Conservation (phyloP, 1,284 basidiomycete genomes). For the Rhodofomes roseus region DNA sequence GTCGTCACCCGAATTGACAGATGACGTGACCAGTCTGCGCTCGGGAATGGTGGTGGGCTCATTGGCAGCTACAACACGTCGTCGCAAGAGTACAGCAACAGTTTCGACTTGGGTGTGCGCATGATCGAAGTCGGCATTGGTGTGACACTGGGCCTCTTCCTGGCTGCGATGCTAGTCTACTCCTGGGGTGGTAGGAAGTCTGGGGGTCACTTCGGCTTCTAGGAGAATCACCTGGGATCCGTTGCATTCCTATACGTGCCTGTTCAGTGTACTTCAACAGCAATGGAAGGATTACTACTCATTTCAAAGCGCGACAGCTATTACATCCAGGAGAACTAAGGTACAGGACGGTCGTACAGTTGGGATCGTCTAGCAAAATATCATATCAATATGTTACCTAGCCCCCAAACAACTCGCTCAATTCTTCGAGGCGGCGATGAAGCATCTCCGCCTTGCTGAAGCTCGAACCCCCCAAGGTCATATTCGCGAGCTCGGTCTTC, state of each 20-base stretch:
- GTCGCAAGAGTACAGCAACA: constrained; percentile 64
- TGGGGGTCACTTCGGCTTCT: constrained; percentile 76
- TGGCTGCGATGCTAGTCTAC: constrained; percentile 77
- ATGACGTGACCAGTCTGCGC: constrained; percentile 57
- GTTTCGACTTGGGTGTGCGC: constrained; percentile 64
- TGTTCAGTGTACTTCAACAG: neutral
- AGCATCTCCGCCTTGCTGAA: constrained; percentile 82
- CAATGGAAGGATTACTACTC: neutral
- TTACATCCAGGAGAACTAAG: constrained; percentile 1
- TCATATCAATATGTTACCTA: constrained; percentile 24
- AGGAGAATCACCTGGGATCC: constrained; percentile 11
- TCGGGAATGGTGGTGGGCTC: constrained; percentile 81
- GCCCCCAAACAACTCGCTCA: constrained; percentile 62
- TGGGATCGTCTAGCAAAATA: constrained; percentile 8
- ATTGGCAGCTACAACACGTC: constrained; percentile 64
- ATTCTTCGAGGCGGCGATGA: constrained; percentile 80
- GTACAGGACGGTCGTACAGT: constrained; percentile 5
- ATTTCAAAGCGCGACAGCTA: neutral
- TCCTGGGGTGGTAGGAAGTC: constrained; percentile 72
- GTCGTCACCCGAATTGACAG: neutral
- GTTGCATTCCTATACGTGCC: neutral
- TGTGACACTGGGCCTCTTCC: constrained; percentile 80
- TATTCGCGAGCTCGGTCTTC: constrained; percentile 90
- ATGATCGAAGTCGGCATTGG: constrained; percentile 89
- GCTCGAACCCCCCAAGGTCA: constrained; percentile 74